Percentiles rank a stretch among this genome's conserved stretches.
Conservation (phyloP, 2,329 filamentous ascomycete genomes). For the Colletotrichum endophyticum region DNA sequence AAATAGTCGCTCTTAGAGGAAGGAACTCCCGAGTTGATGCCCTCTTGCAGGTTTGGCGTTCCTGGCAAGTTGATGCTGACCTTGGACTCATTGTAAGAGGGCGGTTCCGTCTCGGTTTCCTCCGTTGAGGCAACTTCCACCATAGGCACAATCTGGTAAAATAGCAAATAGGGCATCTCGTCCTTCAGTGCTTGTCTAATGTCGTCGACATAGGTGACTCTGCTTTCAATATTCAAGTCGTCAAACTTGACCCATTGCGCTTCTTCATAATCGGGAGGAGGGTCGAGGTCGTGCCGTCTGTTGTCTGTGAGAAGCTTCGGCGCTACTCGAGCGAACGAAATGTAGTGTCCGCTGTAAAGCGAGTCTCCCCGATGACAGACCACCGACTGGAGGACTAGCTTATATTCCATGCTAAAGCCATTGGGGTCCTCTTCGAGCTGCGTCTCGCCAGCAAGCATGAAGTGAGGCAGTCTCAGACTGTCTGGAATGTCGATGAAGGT, state of each 20-base stretch:
- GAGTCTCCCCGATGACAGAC: slow-evolving; percentile 91
- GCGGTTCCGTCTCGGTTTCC: slow-evolving; percentile 54
- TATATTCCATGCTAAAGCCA: slow-evolving; percentile 86
- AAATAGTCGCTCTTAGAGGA: slow-evolving; percentile 50
- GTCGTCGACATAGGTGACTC: slow-evolving; percentile 80
- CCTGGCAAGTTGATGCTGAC: slow-evolving; percentile 39
- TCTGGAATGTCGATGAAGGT: slow-evolving; percentile 91
- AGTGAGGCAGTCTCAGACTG: slow-evolving; percentile 82
- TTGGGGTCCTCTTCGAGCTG: slow-evolving; percentile 61
- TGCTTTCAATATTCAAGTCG: slow-evolving; percentile 72
- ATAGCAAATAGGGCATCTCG: slow-evolving; percentile 94
- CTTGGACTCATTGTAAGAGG: slow-evolving; percentile 62
- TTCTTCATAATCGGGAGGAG: slow-evolving; percentile 70
- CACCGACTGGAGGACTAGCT: slow-evolving; percentile 87
- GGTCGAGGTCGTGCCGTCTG: slow-evolving; percentile 57
- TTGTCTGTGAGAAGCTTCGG: slow-evolving; percentile 66
- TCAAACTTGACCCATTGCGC: slow-evolving; percentile 92
- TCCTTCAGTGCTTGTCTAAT: slow-evolving; percentile 75
- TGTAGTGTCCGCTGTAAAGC: slow-evolving; percentile 88
- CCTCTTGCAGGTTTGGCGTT: slow-evolving; percentile 31
- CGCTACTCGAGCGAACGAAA: slow-evolving; percentile 82
- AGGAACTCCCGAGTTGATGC: slow-evolving; percentile 25
- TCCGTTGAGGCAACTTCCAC: slow-evolving; percentile 67
- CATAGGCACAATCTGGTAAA: slow-evolving; percentile 93
- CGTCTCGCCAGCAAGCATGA: slow-evolving; percentile 79